Evolutionary conservation across 306 rosid species (phyloP).

Genomic region (Parietaria judaica): DNA sequence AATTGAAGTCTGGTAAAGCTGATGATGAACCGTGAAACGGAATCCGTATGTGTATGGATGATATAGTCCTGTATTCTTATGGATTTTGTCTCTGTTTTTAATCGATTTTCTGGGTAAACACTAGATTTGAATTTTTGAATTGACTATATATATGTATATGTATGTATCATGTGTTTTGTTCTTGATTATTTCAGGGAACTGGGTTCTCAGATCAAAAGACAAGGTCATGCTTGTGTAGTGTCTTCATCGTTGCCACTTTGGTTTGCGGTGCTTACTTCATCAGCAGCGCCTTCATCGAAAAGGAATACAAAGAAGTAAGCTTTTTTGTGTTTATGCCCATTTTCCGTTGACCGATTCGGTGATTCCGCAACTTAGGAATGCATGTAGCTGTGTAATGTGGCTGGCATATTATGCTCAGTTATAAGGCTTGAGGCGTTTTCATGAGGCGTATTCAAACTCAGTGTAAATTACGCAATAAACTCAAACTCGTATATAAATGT

Average conservation of each 20-base stretch:
- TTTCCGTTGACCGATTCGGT: not conserved
- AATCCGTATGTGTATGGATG: too few relatives aligned
- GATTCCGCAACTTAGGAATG: not conserved
- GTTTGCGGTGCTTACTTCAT: slow-evolving; percentile 59
- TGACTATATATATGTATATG: too few relatives aligned
- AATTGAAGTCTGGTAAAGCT: too few relatives aligned
- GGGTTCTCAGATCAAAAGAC: slow-evolving; percentile 45
- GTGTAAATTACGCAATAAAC: too few relatives aligned
- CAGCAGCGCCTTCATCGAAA: slow-evolving; percentile 41
- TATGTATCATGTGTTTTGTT: not conserved
- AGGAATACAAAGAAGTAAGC: slow-evolving; percentile 55
- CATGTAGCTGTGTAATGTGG: not conserved
- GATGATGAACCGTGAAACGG: too few relatives aligned
- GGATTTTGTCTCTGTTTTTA: too few relatives aligned
- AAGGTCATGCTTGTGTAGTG: slow-evolving; percentile 48
- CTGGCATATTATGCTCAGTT: not conserved
- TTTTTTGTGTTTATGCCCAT: not conserved
- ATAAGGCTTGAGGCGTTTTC: too few relatives aligned
- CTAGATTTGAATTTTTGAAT: too few relatives aligned
- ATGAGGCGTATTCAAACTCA: too few relatives aligned
- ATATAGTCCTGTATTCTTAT: too few relatives aligned
- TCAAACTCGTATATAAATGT: too few relatives aligned
- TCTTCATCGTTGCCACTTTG: slow-evolving; percentile 39
- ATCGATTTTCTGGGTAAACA: too few relatives aligned
- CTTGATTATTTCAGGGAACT: slow-evolving; percentile 34